Conservation (phyloP, 1,139 yeast species). For the Pichia sp. region DNA sequence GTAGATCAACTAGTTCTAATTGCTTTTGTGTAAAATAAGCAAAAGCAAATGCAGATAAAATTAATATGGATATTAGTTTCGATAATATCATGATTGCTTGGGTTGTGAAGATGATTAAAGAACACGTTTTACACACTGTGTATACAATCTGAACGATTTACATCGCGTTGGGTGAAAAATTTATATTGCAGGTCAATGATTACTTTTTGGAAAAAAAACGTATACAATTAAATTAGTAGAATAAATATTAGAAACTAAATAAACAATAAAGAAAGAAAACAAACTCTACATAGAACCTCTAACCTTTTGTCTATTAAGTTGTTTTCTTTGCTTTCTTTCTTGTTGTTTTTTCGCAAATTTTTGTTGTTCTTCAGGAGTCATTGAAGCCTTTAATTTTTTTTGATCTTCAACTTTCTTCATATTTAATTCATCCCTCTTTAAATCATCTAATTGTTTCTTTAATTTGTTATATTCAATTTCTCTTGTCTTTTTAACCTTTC, state of each 20-base stretch:
- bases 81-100: background rate
- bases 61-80: constrained; percentile 1
- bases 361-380: constrained; percentile 67
- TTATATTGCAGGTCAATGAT: background rate
- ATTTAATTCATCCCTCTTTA: constrained; percentile 61
- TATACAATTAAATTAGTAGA: background rate
- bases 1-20: constrained; percentile 15
- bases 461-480: constrained; percentile 62
- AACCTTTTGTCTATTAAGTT: constrained; percentile 28
- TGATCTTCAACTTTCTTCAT: constrained; percentile 64
- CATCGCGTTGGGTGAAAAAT: background rate
- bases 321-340: constrained; percentile 33
- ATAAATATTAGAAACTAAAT: background rate
- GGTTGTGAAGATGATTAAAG: background rate
- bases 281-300: constrained; percentile 18
- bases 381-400: constrained; percentile 51
- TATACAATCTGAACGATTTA: no score
- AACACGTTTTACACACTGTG: background rate
- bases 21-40: constrained; percentile 15
- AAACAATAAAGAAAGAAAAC: background rate
- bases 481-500: constrained; percentile 64
- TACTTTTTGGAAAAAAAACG: background rate
- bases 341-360: constrained; percentile 68
- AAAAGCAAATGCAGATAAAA: constrained; percentile 4
- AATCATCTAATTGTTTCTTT: constrained; percentile 51